These are phyloP conservation scores for Rhodamnia argentea DNA, from an alignment of 345 rosid species.

Conservation along the genomic window DNA sequence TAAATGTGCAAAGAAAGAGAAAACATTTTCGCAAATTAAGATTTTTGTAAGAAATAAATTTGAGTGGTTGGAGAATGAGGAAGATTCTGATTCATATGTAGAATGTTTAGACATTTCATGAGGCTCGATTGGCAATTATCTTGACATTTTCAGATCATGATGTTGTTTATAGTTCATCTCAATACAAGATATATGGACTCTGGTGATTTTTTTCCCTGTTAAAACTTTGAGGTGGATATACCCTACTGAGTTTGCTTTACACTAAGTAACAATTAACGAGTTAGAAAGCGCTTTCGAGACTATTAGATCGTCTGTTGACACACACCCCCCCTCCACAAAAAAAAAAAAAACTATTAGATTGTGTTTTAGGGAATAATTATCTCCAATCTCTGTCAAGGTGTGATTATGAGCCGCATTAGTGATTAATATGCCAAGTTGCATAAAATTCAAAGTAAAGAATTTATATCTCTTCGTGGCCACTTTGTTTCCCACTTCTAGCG, in stretches of 20 bases:
- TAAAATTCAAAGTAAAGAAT: not conserved
- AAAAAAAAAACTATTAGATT: not conserved
- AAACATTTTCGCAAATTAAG: not conserved
- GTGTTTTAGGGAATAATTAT: not conserved
- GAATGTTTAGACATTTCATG: not conserved
- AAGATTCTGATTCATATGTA: not conserved
- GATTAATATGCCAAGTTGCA: not conserved
- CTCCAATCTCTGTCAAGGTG: not conserved
- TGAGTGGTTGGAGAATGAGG: not conserved
- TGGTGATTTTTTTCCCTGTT: not conserved
- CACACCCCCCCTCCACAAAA: too few relatives aligned
- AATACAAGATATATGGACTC: not conserved
- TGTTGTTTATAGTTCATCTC: not conserved
- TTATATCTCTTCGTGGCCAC: not conserved
- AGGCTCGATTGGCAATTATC: not conserved
- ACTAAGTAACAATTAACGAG: not conserved
- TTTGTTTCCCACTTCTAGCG: constrained; percentile 1
- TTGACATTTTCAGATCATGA: not conserved
- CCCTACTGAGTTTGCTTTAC: not conserved
- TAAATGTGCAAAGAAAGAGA: not conserved
- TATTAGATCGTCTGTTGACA: not conserved
- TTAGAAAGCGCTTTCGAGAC: not conserved
- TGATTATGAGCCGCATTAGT: not conserved
- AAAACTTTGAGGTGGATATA: not conserved
- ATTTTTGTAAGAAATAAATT: not conserved